Percentiles rank a stretch among this genome's conserved stretches.
Conservation (phyloP, 2,329 filamentous ascomycete species). For the Ophiocordyceps unilateralis region DNA sequence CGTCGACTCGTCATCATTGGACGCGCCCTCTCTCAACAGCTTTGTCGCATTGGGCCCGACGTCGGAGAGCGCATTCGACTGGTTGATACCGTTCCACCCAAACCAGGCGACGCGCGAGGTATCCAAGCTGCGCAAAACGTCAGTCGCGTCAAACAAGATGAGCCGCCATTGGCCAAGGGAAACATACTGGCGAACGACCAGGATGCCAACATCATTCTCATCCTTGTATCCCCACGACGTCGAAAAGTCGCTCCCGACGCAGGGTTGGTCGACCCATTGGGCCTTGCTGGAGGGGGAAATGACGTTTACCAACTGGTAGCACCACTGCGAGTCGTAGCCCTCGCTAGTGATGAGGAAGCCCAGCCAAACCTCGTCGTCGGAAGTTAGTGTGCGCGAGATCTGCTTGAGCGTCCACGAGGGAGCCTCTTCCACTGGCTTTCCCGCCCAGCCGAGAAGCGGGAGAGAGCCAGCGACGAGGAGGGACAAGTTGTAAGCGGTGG, state of each 20-base stretch:
- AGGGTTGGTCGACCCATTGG: conserved; percentile 10
- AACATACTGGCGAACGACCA: conserved; percentile 13
- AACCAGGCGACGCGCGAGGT: conserved; percentile 9
- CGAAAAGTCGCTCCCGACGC: conserved; percentile 9
- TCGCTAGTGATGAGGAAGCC: conserved; percentile 4
- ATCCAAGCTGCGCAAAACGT: background rate
- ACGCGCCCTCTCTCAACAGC: background rate
- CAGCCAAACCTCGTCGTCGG: conserved; percentile 1
- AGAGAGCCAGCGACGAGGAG: background rate
- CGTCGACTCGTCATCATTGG: background rate
- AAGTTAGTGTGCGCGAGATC: background rate
- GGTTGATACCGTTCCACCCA: conserved; percentile 10
- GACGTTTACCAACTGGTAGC: conserved; percentile 5
- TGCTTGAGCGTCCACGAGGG: background rate
- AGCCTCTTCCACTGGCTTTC: background rate
- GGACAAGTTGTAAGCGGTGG: background rate
- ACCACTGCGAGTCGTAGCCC: conserved; percentile 1
- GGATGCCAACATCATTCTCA: conserved; percentile 11
- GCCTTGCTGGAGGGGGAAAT: conserved; percentile 5
- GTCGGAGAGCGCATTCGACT: conserved; percentile 4
- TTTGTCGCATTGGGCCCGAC: conserved; percentile 6
- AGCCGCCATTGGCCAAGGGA: background rate
- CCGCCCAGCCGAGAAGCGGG: background rate
- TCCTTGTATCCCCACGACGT: conserved; percentile 15
- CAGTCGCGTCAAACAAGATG: background rate